Base-by-base conservation (phyloP, 306 rosid species). In the Quercus aquifolioides region DNA sequence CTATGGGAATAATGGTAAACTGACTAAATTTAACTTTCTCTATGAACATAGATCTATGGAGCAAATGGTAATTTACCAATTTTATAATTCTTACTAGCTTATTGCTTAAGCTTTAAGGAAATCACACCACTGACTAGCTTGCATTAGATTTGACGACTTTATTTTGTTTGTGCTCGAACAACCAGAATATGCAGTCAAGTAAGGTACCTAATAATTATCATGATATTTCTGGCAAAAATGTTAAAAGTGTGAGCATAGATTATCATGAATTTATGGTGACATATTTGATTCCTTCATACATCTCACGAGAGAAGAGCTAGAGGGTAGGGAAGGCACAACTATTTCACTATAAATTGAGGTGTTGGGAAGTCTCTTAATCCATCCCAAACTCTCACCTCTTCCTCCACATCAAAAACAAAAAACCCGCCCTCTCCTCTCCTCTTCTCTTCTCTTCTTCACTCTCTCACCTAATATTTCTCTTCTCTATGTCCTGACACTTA, bases 291-390 rank as follows among this genome's bases (percentile, higher is more conserved):
- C 76, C 67, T 69, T 26, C 41, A 58, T 72, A 62, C 68, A 35
- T 78, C 33, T 60, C 20, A 33, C 12, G 59, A 30, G 21, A 79
- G 17, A 81, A 77, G 26, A 54, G 63, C 25, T 35, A 68, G 4
- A 71, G 71, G 63, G 4, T 51, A 18, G 35, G 31, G 43, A 75
- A 17, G 6, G 71, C 77, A 60, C 38, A 51, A 64, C 26, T 49
- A 65, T 74, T 73, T 69, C 11, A 69, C 87, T 90, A 90, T 90
- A 90, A 90, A 87, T 86, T 78, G 82, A 77, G 69, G 73, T 71
- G 41, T 56, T 21, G 33, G 41, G 64, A 26, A 59, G 56, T 56
- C 74, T 55, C 75, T 71, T 80, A 69, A 60, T 11, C 59, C 82
- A 74, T 79, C 84, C 72, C 74, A 52, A 78, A 62, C 82, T 75